phyloP scores from a whole-genome alignment of 2,329 filamentous ascomycete genomes.

The Aspergillus ustus region DNA sequence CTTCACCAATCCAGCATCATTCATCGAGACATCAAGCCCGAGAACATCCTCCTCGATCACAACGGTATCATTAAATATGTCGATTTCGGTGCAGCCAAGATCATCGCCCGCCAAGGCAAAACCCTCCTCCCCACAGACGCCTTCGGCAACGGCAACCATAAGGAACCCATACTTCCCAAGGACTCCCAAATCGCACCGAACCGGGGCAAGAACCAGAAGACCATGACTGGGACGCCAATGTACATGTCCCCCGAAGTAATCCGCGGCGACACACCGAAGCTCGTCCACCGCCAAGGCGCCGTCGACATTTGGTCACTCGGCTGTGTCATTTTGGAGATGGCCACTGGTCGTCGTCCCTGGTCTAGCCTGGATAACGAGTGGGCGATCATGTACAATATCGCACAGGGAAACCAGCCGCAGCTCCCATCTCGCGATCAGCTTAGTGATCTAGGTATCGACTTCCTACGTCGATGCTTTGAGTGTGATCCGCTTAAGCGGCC shows the following conservation, averaged over 20 bases:
- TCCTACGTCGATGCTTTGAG: conserved; percentile 83
- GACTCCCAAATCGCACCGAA: conserved; percentile 36
- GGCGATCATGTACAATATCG: conserved; percentile 99
- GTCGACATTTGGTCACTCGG: conserved; percentile 97
- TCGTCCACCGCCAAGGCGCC: conserved; percentile 75
- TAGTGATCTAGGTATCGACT: conserved; percentile 82
- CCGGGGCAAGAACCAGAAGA: conserved; percentile 68
- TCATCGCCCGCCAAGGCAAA: conserved; percentile 91
- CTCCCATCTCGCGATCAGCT: conserved; percentile 83
- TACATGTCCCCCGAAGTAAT: conserved; percentile 99
- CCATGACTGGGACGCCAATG: conserved; percentile 98
- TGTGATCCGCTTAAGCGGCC: conserved; percentile 79
- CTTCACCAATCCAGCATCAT: conserved; percentile 90
- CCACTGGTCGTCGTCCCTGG: conserved; percentile 92
- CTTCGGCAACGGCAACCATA: conserved; percentile 52
- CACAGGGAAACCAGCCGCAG: conserved; percentile 90
- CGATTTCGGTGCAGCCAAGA: conserved; percentile 96
- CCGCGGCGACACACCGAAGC: conserved; percentile 79
- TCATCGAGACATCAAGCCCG: conserved; percentile 96
- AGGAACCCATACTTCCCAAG: conserved; percentile 36
- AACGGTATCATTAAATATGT: conserved; percentile 99
- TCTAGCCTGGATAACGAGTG: conserved; percentile 96
- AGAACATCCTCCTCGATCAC: conserved; percentile 95
- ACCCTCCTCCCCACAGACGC: conserved; percentile 73
- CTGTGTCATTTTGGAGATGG: conserved; percentile 97